phyloP scores from a whole-genome alignment of 371 early-diverging fungal species.

The Syncephalastrum contaminatum region DNA sequence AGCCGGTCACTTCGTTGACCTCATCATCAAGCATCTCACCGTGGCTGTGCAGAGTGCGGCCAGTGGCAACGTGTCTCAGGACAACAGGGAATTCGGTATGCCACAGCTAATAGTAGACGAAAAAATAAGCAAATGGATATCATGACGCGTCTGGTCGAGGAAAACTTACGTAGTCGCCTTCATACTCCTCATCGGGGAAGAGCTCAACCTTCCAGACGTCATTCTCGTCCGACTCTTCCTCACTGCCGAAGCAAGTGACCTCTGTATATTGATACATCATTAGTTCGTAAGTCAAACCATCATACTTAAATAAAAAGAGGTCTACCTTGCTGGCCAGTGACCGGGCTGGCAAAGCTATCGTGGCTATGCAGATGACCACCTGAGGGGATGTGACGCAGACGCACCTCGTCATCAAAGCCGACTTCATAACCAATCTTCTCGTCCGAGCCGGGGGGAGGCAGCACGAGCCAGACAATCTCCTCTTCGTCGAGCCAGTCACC shows the following conservation, averaged over 20 bases:
- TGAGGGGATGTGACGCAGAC: constrained; percentile 52
- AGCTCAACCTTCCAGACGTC: constrained; percentile 62
- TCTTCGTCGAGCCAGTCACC: constrained; percentile 38
- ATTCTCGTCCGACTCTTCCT: constrained; percentile 49
- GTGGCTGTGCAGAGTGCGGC: constrained; percentile 50
- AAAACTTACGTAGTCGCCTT: constrained; percentile 23
- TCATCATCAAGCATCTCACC: constrained; percentile 37
- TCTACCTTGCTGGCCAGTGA: constrained; percentile 48
- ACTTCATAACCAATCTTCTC: constrained; percentile 44
- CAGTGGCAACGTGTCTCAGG: constrained; percentile 53
- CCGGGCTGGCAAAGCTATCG: constrained; percentile 44
- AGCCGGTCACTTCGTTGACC: constrained; percentile 52
- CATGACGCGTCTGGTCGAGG: neutral
- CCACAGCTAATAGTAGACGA: constrained; percentile 42
- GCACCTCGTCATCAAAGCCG: constrained; percentile 51
- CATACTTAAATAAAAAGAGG: no score
- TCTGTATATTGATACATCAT: constrained; percentile 19
- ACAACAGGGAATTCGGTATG: constrained; percentile 41
- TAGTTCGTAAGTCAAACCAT: no score
- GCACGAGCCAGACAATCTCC: constrained; percentile 51
- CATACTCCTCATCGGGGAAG: constrained; percentile 44
- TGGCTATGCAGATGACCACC: constrained; percentile 61
- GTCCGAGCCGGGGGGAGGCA: constrained; percentile 37
- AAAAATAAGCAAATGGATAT: neutral
- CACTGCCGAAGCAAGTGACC: constrained; percentile 57